Base-by-base conservation (phyloP, 345 rosid species). In the Salix brachista region DNA sequence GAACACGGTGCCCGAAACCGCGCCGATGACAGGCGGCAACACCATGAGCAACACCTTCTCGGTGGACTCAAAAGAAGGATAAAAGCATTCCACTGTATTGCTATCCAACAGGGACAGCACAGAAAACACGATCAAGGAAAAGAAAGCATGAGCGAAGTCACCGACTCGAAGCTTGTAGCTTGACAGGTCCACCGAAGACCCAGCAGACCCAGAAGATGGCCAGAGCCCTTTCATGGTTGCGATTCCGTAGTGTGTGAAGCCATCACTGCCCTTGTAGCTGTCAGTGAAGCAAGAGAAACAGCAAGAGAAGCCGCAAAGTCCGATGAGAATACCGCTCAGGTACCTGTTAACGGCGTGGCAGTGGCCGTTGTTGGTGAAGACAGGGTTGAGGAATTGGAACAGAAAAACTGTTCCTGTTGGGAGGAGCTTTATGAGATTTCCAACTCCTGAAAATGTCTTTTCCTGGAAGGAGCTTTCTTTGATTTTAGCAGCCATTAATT, bases 401-500 rank as follows among this genome's bases (percentile, higher is more conserved):
- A 87, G 19, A 81, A 92, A 94, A 73, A 92, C 92, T 1, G 94
- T 92, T 77, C 97, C 98, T 19, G 97, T 91, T 0, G 98, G 98
- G 44, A 94, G 97, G 69, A 92, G 90, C 89, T 87, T 91, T 78
- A 94, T 67, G 44, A 94, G 91, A 86, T 88, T 94, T 3, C 93
- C 90, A 0, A 90, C 44, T 21, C 96, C 92, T 6, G 78, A 34
- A 14, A 90, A 83, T 54, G 93, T 82, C 79, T 62, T 86, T 73
- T 80, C 93, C 44, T 80, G 69, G 37, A 85, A 64, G 61, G 80
- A 44, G 39, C 36, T 70, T 25, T 44, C 65, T 34, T 48, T 79
- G 70, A 44, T 69, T 13, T 28, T 37, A 58, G 25, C 25, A 7
- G 50, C 70, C 70, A 67, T 67, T 36, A 34, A 34, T 34, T 17